phyloP scores from a whole-genome alignment of 192 early-diverging fungal species.

The Backusella westeae region DNA sequence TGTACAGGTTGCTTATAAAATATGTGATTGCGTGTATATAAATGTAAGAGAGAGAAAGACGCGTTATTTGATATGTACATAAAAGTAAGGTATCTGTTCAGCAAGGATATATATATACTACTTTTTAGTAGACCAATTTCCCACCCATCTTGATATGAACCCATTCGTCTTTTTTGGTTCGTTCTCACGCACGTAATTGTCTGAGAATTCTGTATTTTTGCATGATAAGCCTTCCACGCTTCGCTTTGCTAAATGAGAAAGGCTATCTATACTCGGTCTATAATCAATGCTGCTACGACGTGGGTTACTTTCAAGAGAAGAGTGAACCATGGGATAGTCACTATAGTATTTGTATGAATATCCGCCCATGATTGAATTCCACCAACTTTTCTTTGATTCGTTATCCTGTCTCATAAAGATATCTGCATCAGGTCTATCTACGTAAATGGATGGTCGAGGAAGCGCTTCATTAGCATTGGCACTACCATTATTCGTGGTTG shows the following conservation, averaged over 20 bases:
- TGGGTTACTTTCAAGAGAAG: not conserved
- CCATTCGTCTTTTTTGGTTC: slow-evolving; percentile 1
- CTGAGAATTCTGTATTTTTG: slow-evolving; percentile 10
- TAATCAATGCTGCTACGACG: slow-evolving; percentile 23
- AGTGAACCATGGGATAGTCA: slow-evolving; percentile 5
- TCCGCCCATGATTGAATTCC: slow-evolving; percentile 29
- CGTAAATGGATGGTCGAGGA: slow-evolving; percentile 19
- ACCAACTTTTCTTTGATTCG: slow-evolving; percentile 37
- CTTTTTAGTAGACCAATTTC: slow-evolving; percentile 12
- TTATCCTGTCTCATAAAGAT: slow-evolving; percentile 23
- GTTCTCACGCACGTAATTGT: not conserved
- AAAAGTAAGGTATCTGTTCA: not conserved
- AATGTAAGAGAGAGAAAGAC: not conserved
- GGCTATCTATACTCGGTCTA: slow-evolving; percentile 28
- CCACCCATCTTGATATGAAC: slow-evolving; percentile 21
- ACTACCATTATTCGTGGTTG: slow-evolving; percentile 14
- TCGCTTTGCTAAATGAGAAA: slow-evolving; percentile 26
- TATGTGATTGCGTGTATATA: not conserved
- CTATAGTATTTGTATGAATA: slow-evolving; percentile 25
- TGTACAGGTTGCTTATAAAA: not conserved
- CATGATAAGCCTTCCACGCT: slow-evolving; percentile 19
- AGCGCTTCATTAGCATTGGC: not conserved
- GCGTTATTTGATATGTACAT: not conserved
- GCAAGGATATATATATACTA: not conserved
- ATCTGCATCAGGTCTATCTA: slow-evolving; percentile 22